Base-by-base conservation (phyloP, 1,284 basidiomycete genomes). In the Xerocomus nothofagi region DNA sequence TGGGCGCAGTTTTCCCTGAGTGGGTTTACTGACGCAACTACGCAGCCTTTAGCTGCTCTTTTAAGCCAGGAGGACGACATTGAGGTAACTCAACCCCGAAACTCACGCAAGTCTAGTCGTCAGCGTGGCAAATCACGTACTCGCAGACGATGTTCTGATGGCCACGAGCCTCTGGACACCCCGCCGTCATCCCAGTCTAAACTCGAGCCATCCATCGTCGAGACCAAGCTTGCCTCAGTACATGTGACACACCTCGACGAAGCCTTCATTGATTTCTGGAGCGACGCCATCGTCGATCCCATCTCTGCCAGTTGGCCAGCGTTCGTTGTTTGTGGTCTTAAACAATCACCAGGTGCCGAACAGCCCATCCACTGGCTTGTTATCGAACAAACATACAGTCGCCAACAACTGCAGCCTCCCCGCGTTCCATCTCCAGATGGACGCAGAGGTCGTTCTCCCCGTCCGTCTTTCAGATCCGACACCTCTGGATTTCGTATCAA, bases 231-330 rank as follows among this genome's bases (percentile, higher is more conserved):
- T n/a, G 49, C 51, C 3, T 61, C 65, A 1, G 67, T 83, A 6
- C 71, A 74, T 20, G 53, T 79, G 29, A 67, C 81, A n/a, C 75
- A 81, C 53, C 61, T 89, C 6, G 87, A 89, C 58, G 86, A 89
- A 60, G 85, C 85, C 1, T 89, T 89, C 62, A 68, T 88, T 48
- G 87, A 89, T 64, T 88, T 88, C 61, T 89, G 86, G 85, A 77
- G 74, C 44, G 86, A 89, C 57, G 77, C 84, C 2, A 60, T 88
- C 17, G 67, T 81, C 9, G 86, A 89, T 56, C 80, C 84, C 10
- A 77, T 88, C 51, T 71, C 82, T 1, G 63, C 73, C 0, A 64
- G 70, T 29, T 88, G 82, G 85, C 86, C 86, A 7, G 68, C 73
- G 5, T 87, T 88, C 55, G 76, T 84, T 29, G 63, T 89, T 12